Evolutionary conservation across 805 yeast genomes (phyloP), one percentile per base, ranked within the genome.

Genomic region (Myxozyma geophila): DNA sequence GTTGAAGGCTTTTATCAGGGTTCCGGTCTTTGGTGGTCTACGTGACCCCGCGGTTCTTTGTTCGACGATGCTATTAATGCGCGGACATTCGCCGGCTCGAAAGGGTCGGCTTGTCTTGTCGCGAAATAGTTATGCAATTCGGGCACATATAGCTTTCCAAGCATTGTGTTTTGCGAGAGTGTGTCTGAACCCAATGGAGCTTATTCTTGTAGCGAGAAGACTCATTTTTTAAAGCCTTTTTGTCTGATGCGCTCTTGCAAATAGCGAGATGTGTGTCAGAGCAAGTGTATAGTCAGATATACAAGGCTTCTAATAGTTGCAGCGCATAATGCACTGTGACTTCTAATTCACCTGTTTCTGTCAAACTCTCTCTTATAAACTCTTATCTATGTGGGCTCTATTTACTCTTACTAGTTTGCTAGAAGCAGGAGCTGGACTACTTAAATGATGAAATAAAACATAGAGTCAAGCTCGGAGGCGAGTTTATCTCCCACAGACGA

Each of bases 391-490:
- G 17, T 33, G 21, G 19, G n/a, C 55, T 51, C 44, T 51, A 19
- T 36, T 36, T 12, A 23, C 15, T 53, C 46, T 17, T 19, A 41
- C 48, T 15, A 33, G 23, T 40, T 53, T 40, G 5, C 17, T 9
- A 19, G 21, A 46, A 7, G 13, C 10, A 13, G 58, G 19, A 33
- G 33, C 5, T 35, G 40, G 39, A 7, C 35, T 35, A 28, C 17
- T 44, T 37, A 59, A 19, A 71, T 72, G 74, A 72, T 71, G 74
- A 72, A 64, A 72, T 62, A 70, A 71, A 70, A 64, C 66, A 60
- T 73, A 74, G 76, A 74, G 76, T 74, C 76, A 74, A 74, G 76
- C 76, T 74, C 76, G 52, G 67, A 73, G 74, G 63, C 54, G 54
- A 51, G 54, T 40, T 53, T 53, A 62, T 51, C 39, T 48, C 50